These are phyloP conservation scores for Dictyophora rubrovolvata DNA, from an alignment of 768 basidiomycete genomes.

Conservation along the genomic window DNA sequence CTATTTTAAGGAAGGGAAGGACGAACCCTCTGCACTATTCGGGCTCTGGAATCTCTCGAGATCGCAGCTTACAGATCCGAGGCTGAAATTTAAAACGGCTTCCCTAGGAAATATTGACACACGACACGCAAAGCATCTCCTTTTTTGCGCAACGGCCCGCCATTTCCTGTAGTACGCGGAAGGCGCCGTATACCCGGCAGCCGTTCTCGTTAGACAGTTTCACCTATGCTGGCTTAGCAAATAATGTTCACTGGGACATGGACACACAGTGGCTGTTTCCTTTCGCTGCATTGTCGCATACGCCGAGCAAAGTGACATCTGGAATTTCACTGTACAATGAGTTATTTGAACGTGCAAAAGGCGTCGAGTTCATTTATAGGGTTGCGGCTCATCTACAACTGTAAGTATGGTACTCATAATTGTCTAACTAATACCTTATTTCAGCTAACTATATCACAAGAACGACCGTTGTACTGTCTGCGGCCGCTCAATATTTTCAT, in stretches of 20 bases:
- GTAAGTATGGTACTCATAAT: constrained; percentile 36
- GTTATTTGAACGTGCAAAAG: constrained; percentile 68
- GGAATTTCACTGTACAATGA: constrained; percentile 46
- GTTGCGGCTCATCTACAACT: constrained; percentile 66
- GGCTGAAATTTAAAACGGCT: no score
- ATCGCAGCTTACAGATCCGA: no score
- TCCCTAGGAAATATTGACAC: no score
- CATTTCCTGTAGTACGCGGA: background rate
- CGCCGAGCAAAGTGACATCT: constrained; percentile 46
- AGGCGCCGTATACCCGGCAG: background rate
- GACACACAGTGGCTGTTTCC: constrained; percentile 66
- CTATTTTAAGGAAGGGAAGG: no score
- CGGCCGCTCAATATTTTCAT: constrained; percentile 86
- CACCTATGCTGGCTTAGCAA: background rate
- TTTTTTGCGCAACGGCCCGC: no score
- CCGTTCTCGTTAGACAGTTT: background rate
- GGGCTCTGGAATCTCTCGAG: no score
- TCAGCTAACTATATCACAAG: constrained; percentile 28
- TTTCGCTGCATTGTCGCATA: constrained; percentile 42
- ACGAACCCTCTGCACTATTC: no score
- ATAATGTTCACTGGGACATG: constrained; percentile 1
- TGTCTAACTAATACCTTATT: constrained; percentile 6
- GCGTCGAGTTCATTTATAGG: constrained; percentile 79
- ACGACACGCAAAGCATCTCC: no score
- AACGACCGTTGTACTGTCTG: constrained; percentile 72